Evolutionary conservation across 495 filamentous ascomycete species (phyloP).

Genomic region (Trichoderma asperelloides): DNA sequence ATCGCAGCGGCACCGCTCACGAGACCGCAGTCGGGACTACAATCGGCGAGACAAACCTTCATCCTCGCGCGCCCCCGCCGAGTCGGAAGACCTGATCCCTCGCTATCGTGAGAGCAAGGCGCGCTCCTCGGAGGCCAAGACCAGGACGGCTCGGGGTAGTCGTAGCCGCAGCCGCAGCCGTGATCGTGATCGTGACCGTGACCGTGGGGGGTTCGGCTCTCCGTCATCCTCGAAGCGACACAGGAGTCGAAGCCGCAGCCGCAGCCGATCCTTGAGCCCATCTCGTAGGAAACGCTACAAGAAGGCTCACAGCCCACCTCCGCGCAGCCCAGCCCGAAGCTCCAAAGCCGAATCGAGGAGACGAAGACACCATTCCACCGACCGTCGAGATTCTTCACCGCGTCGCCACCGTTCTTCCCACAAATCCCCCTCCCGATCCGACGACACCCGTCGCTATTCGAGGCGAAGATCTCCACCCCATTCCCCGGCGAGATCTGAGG

Average conservation of each 20-base stretch:
- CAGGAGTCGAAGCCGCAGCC: constrained; percentile 3
- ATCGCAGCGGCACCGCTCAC: constrained; percentile 38
- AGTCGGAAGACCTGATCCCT: neutral
- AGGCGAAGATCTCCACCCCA: neutral
- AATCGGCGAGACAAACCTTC: constrained; percentile 11
- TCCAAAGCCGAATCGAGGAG: constrained; percentile 1
- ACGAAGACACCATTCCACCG: constrained; percentile 3
- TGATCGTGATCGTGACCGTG: neutral
- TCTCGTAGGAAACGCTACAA: constrained; percentile 6
- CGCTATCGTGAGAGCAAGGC: neutral
- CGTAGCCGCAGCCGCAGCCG: constrained; percentile 4
- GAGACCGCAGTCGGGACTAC: constrained; percentile 39
- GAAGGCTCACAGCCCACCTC: neutral
- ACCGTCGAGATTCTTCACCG: constrained; percentile 4
- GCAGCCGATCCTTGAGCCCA: neutral
- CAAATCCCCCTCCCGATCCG: neutral
- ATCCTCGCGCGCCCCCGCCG: constrained; percentile 5
- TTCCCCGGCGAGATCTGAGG: neutral
- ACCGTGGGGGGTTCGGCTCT: neutral
- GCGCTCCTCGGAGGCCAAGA: neutral
- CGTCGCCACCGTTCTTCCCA: neutral
- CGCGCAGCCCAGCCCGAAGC: neutral
- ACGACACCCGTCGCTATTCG: neutral
- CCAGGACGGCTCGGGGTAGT: neutral
- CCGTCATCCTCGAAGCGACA: neutral